Evolutionary conservation across 805 yeast species (phyloP).

Genomic region (Priceomyces fermenticarens): DNA sequence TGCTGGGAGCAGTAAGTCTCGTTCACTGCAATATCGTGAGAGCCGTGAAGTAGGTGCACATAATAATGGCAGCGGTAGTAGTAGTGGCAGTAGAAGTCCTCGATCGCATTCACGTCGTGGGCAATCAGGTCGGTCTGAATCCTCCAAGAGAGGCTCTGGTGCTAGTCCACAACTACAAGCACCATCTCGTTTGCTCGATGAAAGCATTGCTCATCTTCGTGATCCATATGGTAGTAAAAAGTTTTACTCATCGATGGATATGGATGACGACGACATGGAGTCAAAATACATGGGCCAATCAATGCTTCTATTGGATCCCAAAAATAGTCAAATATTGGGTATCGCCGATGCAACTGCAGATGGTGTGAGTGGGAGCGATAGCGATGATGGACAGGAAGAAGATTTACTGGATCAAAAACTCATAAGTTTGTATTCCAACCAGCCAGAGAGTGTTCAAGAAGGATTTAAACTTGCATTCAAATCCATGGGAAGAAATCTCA

Average conservation of each 20-base stretch:
- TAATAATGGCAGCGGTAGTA: conserved; percentile 5
- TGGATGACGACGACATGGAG: conserved; percentile 28
- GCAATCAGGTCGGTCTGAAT: neutral
- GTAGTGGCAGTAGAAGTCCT: conserved; percentile 2
- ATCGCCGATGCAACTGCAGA: conserved; percentile 10
- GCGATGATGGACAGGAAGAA: conserved; percentile 21
- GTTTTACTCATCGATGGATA: conserved; percentile 27
- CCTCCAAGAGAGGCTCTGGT: neutral
- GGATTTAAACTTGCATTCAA: conserved; percentile 76
- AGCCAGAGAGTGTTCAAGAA: conserved; percentile 66
- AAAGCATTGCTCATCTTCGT: conserved; percentile 14
- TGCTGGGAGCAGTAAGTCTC: conserved; percentile 8
- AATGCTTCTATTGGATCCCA: conserved; percentile 19
- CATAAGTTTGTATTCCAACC: conserved; percentile 79
- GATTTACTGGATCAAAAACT: conserved; percentile 25
- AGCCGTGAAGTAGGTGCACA: conserved; percentile 3
- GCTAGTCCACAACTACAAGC: conserved; percentile 18
- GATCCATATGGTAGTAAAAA: conserved; percentile 20
- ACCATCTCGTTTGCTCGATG: conserved; percentile 23
- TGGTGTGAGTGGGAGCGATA: conserved; percentile 18
- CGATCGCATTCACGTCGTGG: too few relatives aligned
- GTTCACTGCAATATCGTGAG: conserved; percentile 1
- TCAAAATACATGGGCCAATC: conserved; percentile 18
- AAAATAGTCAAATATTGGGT: conserved; percentile 2
- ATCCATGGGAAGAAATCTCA: conserved; percentile 66